Percentiles rank a stretch among this genome's conserved stretches.
phyloP scores from a whole-genome alignment of 2,329 filamentous ascomycete genomes.

The Phaeomoniella chlamydospora region DNA sequence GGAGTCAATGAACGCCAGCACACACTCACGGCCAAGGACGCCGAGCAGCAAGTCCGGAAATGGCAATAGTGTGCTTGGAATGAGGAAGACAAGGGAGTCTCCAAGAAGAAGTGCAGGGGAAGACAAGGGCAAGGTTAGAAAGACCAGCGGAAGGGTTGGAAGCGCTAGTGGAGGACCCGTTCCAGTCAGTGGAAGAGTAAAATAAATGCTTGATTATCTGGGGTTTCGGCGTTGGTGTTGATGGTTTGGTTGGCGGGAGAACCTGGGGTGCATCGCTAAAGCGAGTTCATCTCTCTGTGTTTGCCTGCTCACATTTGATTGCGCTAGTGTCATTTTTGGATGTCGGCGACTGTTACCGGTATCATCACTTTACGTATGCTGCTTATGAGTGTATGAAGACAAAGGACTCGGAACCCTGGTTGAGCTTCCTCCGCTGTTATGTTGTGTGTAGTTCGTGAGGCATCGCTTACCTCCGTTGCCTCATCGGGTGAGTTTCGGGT shows the following conservation, averaged over 20 bases:
- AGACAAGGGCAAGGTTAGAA: conserved; percentile 20
- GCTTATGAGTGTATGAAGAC: background rate
- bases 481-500: no score
- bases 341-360: background rate
- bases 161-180: conserved; percentile 15
- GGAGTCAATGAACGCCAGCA: conserved; percentile 12
- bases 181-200: background rate
- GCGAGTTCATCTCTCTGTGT: background rate
- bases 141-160: conserved; percentile 30
- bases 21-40: conserved; percentile 7
- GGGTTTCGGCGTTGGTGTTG: background rate
- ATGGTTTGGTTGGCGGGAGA: background rate
- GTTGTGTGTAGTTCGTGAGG: no score
- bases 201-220: background rate
- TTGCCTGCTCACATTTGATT: background rate
- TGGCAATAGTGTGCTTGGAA: conserved; percentile 8
- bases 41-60: conserved; percentile 1
- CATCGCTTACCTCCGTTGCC: no score
- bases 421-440: no score
- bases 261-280: background rate
- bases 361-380: background rate
- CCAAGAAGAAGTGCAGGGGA: conserved; percentile 12
- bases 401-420: no score
- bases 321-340: background rate
- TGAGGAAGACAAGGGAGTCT: conserved; percentile 8